These are phyloP conservation scores for Sugiyamaella mastotermitis DNA, from an alignment of 805 yeast genomes.

Conservation along the genomic window DNA sequence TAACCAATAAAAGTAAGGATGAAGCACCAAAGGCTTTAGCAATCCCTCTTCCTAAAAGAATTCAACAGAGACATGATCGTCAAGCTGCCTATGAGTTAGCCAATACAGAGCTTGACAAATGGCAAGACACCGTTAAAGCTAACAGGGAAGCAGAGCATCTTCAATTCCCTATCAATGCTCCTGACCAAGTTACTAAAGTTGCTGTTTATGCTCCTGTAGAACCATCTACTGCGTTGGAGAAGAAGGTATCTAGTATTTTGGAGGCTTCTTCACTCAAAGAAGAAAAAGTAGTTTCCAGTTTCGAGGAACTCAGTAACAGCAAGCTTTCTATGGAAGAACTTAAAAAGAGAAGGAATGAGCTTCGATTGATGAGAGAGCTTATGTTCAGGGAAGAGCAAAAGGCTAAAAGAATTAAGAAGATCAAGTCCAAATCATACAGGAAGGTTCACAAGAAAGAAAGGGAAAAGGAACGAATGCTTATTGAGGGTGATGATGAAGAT, in stretches of 20 bases:
- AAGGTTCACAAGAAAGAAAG: constrained; percentile 82
- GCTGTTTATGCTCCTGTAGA: constrained; percentile 50
- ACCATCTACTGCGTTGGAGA: constrained; percentile 55
- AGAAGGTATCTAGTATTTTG: constrained; percentile 54
- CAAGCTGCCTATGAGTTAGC: constrained; percentile 86
- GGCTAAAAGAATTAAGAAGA: constrained; percentile 87
- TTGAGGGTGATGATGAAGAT: constrained; percentile 51
- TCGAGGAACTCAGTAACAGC: constrained; percentile 81
- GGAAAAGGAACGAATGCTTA: constrained; percentile 58
- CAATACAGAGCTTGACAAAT: constrained; percentile 76
- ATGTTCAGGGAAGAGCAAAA: constrained; percentile 94
- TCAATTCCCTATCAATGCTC: constrained; percentile 61
- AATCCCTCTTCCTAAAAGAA: constrained; percentile 79
- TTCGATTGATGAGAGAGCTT: constrained; percentile 87
- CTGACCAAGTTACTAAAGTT: constrained; percentile 39
- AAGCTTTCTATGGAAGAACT: constrained; percentile 76
- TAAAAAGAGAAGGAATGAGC: constrained; percentile 67
- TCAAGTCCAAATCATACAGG: constrained; percentile 85
- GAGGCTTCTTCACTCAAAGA: constrained; percentile 61
- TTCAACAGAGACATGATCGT: constrained; percentile 81
- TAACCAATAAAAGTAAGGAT: constrained; percentile 29
- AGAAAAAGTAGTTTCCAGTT: constrained; percentile 71
- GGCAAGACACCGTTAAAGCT: constrained; percentile 78
- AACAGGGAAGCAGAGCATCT: constrained; percentile 82
- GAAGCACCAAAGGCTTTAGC: constrained; percentile 46